Evolutionary conservation across 2,329 filamentous ascomycete genomes (phyloP).

Genomic region (Rutstroemia sp.): DNA sequence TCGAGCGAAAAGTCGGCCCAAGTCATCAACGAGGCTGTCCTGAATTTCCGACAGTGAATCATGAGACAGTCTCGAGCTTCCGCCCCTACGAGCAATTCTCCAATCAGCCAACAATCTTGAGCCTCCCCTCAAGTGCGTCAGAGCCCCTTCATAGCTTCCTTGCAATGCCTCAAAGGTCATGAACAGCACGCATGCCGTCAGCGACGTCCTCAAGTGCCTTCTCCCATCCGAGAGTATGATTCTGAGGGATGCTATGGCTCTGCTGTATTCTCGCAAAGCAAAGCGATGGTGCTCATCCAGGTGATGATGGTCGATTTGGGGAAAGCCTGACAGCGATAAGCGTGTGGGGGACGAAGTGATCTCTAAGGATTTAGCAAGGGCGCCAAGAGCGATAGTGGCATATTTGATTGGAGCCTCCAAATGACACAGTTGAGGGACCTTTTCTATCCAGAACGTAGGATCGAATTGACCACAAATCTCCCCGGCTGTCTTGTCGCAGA

Average conservation of each 20-base stretch:
- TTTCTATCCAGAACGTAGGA: slow-evolving; percentile 28
- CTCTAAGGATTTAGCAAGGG: slow-evolving; percentile 26
- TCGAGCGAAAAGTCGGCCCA: slow-evolving; percentile 27
- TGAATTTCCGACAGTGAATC: slow-evolving; percentile 29
- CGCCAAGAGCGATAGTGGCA: slow-evolving; percentile 27
- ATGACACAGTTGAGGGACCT: slow-evolving; percentile 28
- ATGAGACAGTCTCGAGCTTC: slow-evolving; percentile 25
- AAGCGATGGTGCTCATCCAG: slow-evolving; percentile 28
- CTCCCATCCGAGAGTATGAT: slow-evolving; percentile 25
- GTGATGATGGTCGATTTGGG: slow-evolving; percentile 26
- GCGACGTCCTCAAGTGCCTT: slow-evolving; percentile 26
- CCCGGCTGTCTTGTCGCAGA: slow-evolving; percentile 27
- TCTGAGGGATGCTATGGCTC: slow-evolving; percentile 25
- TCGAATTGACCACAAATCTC: slow-evolving; percentile 28
- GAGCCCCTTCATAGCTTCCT: slow-evolving; percentile 26
- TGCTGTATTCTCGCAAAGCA: slow-evolving; percentile 25
- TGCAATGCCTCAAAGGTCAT: slow-evolving; percentile 29
- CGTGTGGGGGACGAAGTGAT: slow-evolving; percentile 26
- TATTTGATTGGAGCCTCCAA: slow-evolving; percentile 26
- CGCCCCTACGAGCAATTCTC: slow-evolving; percentile 26
- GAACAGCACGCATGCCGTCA: slow-evolving; percentile 27
- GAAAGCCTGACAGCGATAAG: slow-evolving; percentile 27
- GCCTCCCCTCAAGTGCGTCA: slow-evolving; percentile 27
- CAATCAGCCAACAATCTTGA: slow-evolving; percentile 27
- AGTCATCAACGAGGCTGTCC: slow-evolving; percentile 27